Base-by-base conservation (phyloP, 2,329 filamentous ascomycete species). In the Nannizziopsis barbatae region DNA sequence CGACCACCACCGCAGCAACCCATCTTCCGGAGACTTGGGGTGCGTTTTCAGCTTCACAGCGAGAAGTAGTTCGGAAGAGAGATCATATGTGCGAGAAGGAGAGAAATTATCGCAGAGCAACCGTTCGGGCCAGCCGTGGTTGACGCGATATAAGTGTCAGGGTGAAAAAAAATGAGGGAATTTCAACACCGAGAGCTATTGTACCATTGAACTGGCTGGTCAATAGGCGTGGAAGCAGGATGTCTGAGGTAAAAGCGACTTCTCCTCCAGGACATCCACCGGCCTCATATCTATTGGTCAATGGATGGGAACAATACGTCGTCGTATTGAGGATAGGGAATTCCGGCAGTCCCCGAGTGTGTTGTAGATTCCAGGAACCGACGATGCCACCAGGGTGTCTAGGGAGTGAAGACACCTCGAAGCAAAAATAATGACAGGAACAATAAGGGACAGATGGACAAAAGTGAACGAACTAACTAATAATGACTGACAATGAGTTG, bases 1-100 rank as follows among this genome's bases (percentile, higher is more conserved):
- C 75, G 69, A 56, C 68, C 60, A 53, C 80, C 76, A 54, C 78
- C 76, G 57, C 77, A 72, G 62, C 81, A 84, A 57, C 76, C 74
- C 84, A 88, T 87, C 43, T 27, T 27, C 22, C 7, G 22, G 22
- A 3, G 22, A 7, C 7, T 60, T 76, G 63, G 31, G 41, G 5
- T 47, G 30, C 15, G 5, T 36, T 6, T 12, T 36, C 20, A 14
- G 5, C 17, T 18, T 40, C 17, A 22, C 17, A 30, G 32, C 22
- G 18, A 14, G 8, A 14, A 12, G 39, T 33, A 37, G 31, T 12
- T 43, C 42, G 45, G 10, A 43, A 46, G 11, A 17, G 9, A 35
- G 20, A 38, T 20, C 30, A 27, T 30, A 45, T 38, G 43, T 18
- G 32, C 20, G 18, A 11, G 27, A 39, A 22, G 32, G 14, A 32